These are phyloP conservation scores for Tephrocybe sp. DNA, from an alignment of 768 basidiomycete species.

Conservation along the genomic window DNA sequence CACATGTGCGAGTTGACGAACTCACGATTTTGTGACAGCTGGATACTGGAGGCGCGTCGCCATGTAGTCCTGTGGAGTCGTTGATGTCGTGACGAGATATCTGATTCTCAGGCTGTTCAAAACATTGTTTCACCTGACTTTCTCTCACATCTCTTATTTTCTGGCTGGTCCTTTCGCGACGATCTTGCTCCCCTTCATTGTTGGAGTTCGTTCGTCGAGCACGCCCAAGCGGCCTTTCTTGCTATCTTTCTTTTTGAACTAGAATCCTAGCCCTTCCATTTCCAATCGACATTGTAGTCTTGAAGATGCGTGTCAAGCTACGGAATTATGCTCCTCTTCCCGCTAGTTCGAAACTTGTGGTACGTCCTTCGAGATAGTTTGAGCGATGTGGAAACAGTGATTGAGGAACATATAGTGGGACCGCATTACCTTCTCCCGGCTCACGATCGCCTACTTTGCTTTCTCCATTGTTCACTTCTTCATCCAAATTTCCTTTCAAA, in stretches of 20 bases:
- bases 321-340: conserved; percentile 33
- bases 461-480: conserved; percentile 68
- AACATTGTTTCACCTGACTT: conserved; percentile 21
- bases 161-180: conserved; percentile 28
- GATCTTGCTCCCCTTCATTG: conserved; percentile 27
- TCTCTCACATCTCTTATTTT: conserved; percentile 23
- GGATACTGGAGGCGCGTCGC: too few relatives aligned
- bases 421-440: conserved; percentile 65
- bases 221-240: conserved; percentile 45
- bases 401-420: conserved; percentile 51
- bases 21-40: not conserved
- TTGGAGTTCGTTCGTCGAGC: conserved; percentile 19
- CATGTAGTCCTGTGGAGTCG: too few relatives aligned
- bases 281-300: conserved; percentile 1
- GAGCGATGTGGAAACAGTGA: not conserved
- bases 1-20: not conserved
- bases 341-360: conserved; percentile 45
- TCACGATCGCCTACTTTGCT: conserved; percentile 64
- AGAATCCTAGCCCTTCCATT: conserved; percentile 1
- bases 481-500: conserved; percentile 70
- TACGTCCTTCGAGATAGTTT: conserved; percentile 28
- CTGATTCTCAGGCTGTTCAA: not conserved
- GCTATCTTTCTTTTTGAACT: conserved; percentile 20
- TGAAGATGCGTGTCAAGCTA: conserved; percentile 27
- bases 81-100: too few relatives aligned